Conservation (phyloP, 768 basidiomycete species). For the Boletellus ananiceps region DNA sequence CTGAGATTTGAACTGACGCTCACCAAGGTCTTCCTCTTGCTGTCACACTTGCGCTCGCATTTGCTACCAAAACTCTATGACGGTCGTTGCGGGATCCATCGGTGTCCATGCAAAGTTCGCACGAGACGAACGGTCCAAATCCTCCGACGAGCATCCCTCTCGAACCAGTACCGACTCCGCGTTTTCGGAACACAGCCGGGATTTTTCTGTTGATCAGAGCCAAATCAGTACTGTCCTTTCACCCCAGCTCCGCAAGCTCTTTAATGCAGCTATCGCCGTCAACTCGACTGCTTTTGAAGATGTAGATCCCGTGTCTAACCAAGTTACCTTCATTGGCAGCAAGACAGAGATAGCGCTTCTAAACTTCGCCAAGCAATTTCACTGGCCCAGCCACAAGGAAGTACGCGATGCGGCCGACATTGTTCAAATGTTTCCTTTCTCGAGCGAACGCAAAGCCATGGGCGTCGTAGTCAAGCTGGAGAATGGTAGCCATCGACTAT, state of each 20-base stretch:
- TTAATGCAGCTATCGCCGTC: constrained; percentile 84
- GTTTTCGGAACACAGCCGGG: constrained; percentile 44
- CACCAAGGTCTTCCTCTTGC: constrained; percentile 81
- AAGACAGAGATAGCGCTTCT: constrained; percentile 95
- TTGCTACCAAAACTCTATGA: constrained; percentile 96
- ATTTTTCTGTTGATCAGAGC: constrained; percentile 84
- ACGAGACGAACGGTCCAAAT: constrained; percentile 34
- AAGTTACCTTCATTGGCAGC: constrained; percentile 72
- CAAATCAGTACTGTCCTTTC: constrained; percentile 63
- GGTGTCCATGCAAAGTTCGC: constrained; percentile 96
- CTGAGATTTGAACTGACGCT: background rate
- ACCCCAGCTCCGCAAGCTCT: constrained; percentile 53
- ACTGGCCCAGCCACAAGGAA: constrained; percentile 68
- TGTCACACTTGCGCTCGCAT: constrained; percentile 93
- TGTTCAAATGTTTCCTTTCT: constrained; percentile 90
- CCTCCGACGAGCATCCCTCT: constrained; percentile 39
- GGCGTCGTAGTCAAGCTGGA: constrained; percentile 71
- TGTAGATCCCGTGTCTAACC: constrained; percentile 52
- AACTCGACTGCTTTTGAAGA: constrained; percentile 97
- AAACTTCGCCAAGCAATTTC: constrained; percentile 74
- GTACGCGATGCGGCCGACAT: constrained; percentile 57
- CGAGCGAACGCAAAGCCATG: constrained; percentile 92
- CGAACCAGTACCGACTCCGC: constrained; percentile 30
- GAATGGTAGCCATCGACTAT: constrained; percentile 57
- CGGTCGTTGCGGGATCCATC: constrained; percentile 91